Conservation (phyloP, 805 yeast genomes). For the Hanseniaspora guilliermondii region DNA sequence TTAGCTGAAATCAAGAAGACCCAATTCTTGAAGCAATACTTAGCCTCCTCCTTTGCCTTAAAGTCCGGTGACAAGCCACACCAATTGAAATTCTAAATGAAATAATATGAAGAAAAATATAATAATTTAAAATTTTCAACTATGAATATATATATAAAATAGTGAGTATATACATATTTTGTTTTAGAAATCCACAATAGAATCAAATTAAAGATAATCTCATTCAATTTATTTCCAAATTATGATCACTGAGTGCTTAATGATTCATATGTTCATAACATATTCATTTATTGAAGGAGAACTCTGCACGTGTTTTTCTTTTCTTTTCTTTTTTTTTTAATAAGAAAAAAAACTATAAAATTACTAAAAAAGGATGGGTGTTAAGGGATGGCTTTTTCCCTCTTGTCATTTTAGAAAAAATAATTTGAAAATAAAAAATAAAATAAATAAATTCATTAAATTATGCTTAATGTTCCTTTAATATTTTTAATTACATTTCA, state of each 20-base stretch:
- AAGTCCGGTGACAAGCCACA: slow-evolving; percentile 98
- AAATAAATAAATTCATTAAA: no score
- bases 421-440: no score
- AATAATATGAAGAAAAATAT: neutral
- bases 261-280: no score
- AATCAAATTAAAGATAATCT: slow-evolving; percentile 4
- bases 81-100: slow-evolving; percentile 79
- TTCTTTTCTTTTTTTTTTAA: neutral
- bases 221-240: no score
- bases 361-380: neutral
- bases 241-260: no score
- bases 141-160: slow-evolving; percentile 15
- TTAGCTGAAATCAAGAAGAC: slow-evolving; percentile 92
- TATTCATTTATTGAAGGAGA: no score
- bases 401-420: neutral
- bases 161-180: slow-evolving; percentile 11
- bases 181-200: slow-evolving; percentile 12
- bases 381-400: neutral
- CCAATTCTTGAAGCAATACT: slow-evolving; percentile 92
- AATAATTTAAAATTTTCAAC: slow-evolving; percentile 1
- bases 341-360: neutral
- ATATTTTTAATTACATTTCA: neutral
- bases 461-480: no score
- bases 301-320: neutral
- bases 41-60: slow-evolving; percentile 88